phyloP scores from a whole-genome alignment of 2,329 filamentous ascomycete species.

The Cercospora beticola region DNA sequence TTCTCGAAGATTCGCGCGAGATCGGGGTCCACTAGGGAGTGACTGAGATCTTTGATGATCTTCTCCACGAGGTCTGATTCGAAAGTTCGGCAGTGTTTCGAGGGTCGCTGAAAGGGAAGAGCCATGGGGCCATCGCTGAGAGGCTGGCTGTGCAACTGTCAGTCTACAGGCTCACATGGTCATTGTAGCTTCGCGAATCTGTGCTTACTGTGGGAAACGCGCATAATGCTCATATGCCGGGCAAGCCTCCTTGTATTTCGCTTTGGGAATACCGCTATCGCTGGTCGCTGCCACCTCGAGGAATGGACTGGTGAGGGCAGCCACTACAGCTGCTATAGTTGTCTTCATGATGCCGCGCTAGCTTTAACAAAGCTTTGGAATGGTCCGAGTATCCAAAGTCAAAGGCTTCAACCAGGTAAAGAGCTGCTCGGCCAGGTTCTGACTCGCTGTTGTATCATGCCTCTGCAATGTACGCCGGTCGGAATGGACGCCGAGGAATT shows the following conservation, averaged over 20 bases:
- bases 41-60: slow-evolving; percentile 79
- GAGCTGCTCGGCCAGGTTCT: slow-evolving; percentile 1
- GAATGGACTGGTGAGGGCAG: slow-evolving; percentile 34
- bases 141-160: slow-evolving; percentile 59
- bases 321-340: slow-evolving; percentile 31
- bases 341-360: slow-evolving; percentile 24
- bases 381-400: neutral
- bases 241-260: slow-evolving; percentile 40
- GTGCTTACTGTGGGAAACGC: slow-evolving; percentile 39
- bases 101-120: slow-evolving; percentile 84
- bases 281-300: slow-evolving; percentile 27
- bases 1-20: slow-evolving; percentile 93
- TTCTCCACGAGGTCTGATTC: slow-evolving; percentile 81
- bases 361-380: neutral
- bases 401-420: neutral
- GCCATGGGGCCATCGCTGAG: slow-evolving; percentile 74
- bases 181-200: neutral
- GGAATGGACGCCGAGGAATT: neutral
- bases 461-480: neutral
- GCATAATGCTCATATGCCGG: slow-evolving; percentile 43
- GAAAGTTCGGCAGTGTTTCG: slow-evolving; percentile 81
- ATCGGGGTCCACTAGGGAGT: slow-evolving; percentile 78
- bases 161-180: slow-evolving; percentile 1
- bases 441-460: neutral
- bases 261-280: slow-evolving; percentile 32